A percentile compares a stretch with the other conserved stretches of the same genome.
These are phyloP conservation scores for Mycena polygramma DNA, from an alignment of 768 basidiomycete genomes.

Conservation along the genomic window DNA sequence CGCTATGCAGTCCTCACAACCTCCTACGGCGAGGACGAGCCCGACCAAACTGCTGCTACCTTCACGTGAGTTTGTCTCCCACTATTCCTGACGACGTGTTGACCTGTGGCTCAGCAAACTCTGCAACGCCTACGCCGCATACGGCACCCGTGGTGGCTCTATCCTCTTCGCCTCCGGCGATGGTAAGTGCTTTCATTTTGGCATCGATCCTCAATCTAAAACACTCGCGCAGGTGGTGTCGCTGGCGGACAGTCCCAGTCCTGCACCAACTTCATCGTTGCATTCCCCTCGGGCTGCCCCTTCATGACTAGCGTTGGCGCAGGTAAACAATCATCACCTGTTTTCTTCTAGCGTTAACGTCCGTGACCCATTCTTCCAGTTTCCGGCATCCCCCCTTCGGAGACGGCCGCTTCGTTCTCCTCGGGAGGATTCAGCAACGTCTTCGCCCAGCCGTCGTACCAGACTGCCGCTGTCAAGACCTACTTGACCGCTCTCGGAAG, in stretches of 20 bases:
- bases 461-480: conserved; percentile 42
- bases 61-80: conserved; percentile 25
- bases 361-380: conserved; percentile 47
- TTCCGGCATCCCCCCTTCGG: conserved; percentile 46
- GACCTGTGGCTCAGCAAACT: conserved; percentile 35
- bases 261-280: conserved; percentile 42
- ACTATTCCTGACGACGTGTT: background rate
- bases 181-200: conserved; percentile 47
- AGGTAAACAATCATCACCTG: background rate
- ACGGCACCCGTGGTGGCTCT: conserved; percentile 61
- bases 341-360: background rate
- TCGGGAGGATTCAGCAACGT: conserved; percentile 68
- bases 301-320: conserved; percentile 38
- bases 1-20: conserved; percentile 56
- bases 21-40: conserved; percentile 67
- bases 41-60: conserved; percentile 48
- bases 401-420: conserved; percentile 60
- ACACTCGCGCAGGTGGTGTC: conserved; percentile 35
- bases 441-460: conserved; percentile 46
- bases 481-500: conserved; percentile 43
- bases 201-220: background rate
- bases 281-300: conserved; percentile 66
- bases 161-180: conserved; percentile 66
- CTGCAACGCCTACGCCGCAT: conserved; percentile 48
- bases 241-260: conserved; percentile 33